A percentile compares a stretch with the other conserved stretches of the same genome.
These are phyloP conservation scores for Tuber magnatum DNA, from an alignment of 495 filamentous ascomycete species.

Conservation along the genomic window DNA sequence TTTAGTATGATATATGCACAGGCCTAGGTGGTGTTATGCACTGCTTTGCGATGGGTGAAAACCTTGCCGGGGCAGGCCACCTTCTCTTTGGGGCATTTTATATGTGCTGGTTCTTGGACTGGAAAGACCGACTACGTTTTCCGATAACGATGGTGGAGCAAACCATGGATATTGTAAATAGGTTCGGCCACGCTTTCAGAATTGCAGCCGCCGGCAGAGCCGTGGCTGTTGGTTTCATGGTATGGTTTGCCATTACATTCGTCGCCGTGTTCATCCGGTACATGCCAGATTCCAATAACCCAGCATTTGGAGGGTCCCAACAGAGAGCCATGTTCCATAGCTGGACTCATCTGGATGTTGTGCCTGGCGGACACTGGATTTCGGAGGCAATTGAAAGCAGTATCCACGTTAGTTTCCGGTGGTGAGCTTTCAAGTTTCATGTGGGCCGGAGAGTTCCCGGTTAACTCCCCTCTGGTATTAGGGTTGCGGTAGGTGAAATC, in stretches of 20 bases:
- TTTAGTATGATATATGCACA: slow-evolving; percentile 52
- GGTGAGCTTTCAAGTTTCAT: slow-evolving; percentile 5
- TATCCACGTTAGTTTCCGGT: slow-evolving; percentile 79
- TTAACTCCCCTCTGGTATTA: slow-evolving; percentile 51
- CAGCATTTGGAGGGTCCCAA: slow-evolving; percentile 53
- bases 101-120: slow-evolving; percentile 70
- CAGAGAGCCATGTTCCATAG: slow-evolving; percentile 62
- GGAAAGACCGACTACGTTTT: slow-evolving; percentile 84
- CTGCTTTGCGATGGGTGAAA: slow-evolving; percentile 61
- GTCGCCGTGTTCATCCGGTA: slow-evolving; percentile 72
- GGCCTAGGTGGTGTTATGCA: slow-evolving; percentile 63
- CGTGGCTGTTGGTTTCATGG: slow-evolving; percentile 62
- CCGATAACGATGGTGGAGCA: slow-evolving; percentile 84
- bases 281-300: slow-evolving; percentile 58
- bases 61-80: slow-evolving; percentile 77
- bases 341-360: slow-evolving; percentile 76
- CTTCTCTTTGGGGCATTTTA: slow-evolving; percentile 72
- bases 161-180: slow-evolving; percentile 74
- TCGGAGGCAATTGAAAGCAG: slow-evolving; percentile 88
- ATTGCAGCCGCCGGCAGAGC: slow-evolving; percentile 75
- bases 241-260: slow-evolving; percentile 55
- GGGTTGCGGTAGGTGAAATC: slow-evolving; percentile 52
- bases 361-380: slow-evolving; percentile 88
- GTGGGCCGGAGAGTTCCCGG: background rate
- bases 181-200: slow-evolving; percentile 75